These are phyloP conservation scores for Candida nitratophila DNA, from an alignment of 805 yeast genomes.

Conservation along the genomic window DNA sequence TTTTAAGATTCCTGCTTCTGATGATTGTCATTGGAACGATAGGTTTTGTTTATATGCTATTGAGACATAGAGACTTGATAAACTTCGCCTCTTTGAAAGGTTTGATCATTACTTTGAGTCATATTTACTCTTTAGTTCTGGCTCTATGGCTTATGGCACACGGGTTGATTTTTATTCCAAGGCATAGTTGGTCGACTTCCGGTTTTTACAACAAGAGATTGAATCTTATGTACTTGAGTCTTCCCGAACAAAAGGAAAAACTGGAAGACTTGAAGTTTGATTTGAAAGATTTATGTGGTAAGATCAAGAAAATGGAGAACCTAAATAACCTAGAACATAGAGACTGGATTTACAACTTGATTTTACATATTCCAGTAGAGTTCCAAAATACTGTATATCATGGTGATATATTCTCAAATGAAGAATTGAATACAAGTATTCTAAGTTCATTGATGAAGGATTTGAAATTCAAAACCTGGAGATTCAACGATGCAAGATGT, in stretches of 20 bases:
- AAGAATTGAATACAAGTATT: constrained; percentile 33
- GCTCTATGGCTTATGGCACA: constrained; percentile 85
- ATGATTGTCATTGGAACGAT: constrained; percentile 44
- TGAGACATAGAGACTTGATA: constrained; percentile 25
- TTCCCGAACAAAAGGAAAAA: constrained; percentile 53
- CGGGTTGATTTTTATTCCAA: constrained; percentile 65
- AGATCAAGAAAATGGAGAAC: constrained; percentile 45
- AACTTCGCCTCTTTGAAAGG: constrained; percentile 47
- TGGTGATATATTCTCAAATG: constrained; percentile 17
- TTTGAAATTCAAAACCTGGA: constrained; percentile 44
- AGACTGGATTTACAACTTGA: constrained; percentile 59
- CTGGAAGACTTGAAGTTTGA: constrained; percentile 57
- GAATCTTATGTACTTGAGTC: constrained; percentile 36
- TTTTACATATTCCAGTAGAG: constrained; percentile 36
- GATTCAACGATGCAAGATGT: constrained; percentile 46
- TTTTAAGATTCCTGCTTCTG: constrained; percentile 54
- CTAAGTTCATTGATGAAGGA: constrained; percentile 45
- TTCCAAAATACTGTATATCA: constrained; percentile 22
- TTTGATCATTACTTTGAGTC: constrained; percentile 68
- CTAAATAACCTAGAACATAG: constrained; percentile 39
- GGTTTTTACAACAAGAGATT: constrained; percentile 22
- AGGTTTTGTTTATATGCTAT: constrained; percentile 53
- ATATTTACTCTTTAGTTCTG: constrained; percentile 64
- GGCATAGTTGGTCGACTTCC: constrained; percentile 23
- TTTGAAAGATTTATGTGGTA: constrained; percentile 56